Evolutionary conservation across 495 filamentous ascomycete species (phyloP).

Genomic region (Aspergillus haitiensis): DNA sequence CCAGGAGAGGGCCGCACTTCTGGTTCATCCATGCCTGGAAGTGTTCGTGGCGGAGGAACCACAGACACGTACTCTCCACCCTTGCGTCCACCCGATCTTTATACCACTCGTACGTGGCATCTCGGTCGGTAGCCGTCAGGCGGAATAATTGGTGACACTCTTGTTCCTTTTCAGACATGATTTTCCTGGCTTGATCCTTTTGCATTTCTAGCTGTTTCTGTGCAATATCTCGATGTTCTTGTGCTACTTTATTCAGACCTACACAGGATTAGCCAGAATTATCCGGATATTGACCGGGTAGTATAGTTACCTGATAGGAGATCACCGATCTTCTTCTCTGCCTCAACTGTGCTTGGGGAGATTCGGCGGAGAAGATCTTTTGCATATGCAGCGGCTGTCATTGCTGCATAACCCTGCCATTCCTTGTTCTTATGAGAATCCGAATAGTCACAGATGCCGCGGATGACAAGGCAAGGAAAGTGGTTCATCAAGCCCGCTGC

Average conservation of each 20-base stretch:
- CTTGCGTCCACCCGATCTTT: constrained; percentile 21
- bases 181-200: constrained; percentile 17
- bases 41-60: constrained; percentile 31
- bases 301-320: constrained; percentile 25
- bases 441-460: too few species aligned
- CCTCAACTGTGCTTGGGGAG: not conserved
- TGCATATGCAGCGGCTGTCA: not conserved
- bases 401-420: too few species aligned
- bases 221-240: constrained; percentile 10
- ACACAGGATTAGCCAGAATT: not conserved
- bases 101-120: constrained; percentile 23
- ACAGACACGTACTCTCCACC: constrained; percentile 38
- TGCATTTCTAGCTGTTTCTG: constrained; percentile 21
- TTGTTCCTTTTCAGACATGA: constrained; percentile 17
- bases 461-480: too few species aligned
- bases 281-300: constrained; percentile 1
- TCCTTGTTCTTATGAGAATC: too few species aligned
- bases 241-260: constrained; percentile 4
- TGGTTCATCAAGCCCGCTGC: too few species aligned
- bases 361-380: not conserved
- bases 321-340: constrained; percentile 32
- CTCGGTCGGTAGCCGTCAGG: constrained; percentile 22
- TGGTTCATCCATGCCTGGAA: constrained; percentile 27
- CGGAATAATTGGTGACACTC: constrained; percentile 37
- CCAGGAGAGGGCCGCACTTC: constrained; percentile 28